Evolutionary conservation across 495 filamentous ascomycete species (phyloP), one percentile per base, ranked within the genome.

Genomic region (Emericellopsis terricola): DNA sequence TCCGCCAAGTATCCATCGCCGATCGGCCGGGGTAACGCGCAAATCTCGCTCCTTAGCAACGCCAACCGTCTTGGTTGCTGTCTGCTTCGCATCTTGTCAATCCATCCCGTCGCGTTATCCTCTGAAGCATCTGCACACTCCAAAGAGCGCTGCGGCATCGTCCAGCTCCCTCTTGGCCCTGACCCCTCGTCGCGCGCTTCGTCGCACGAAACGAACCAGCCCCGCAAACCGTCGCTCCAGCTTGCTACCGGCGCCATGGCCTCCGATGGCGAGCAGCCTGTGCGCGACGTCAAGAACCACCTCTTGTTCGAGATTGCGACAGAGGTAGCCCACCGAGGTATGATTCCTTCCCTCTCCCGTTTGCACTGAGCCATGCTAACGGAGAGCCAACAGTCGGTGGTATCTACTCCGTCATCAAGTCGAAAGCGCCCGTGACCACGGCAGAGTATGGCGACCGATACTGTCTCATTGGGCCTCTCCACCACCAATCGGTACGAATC

Each of bases 361-460:
- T 26, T 33, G 31, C 31, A 18, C 31, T 20, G 24, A 14, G 11
- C 14, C 17, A 20, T 18, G 1, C 18, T 6, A 17, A 21, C n/a
- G 21, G 4, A 32, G n/a, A 27, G 23, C 23, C 8, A 18, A 23
- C 39, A 87, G 89, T 97, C 37, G 89, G 89, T 49, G 89, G 89
- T 41, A 97, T 97, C 59, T 97, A 97, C 62, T 94, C 87, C 10
- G 89, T 97, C 34, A 73, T 97, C 50, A 97, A 97, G 60, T 97
- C 89, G 34, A 97, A 97, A 55, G 87, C 89, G 14, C 86, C 89
- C 7, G 87, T 97, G 31, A 97, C 89, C 18, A 93, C 89, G 0
- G 84, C 84, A 13, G 89, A 97, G 55, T 97, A 96, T 87, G 91
- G 89, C 46, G 82, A 94, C 37, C 73, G 83, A 38, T 97, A 97